phyloP scores from a whole-genome alignment of 768 basidiomycete genomes.

The Pilatotrama ljubarskyi region DNA sequence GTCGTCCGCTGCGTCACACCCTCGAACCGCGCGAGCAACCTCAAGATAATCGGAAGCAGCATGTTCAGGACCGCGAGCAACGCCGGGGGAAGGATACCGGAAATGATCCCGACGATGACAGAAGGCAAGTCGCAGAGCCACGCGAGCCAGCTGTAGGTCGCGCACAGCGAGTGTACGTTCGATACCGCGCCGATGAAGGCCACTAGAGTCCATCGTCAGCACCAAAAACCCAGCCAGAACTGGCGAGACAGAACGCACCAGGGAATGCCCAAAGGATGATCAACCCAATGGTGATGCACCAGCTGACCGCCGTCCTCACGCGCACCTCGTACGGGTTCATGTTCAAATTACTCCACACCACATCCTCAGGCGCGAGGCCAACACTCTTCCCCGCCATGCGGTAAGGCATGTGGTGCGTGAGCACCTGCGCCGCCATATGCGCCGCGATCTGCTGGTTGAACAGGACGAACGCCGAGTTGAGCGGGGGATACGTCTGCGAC shows the following conservation, averaged over 20 bases:
- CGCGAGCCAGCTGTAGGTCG: constrained; percentile 63
- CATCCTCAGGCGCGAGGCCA: constrained; percentile 84
- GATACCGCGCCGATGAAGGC: constrained; percentile 79
- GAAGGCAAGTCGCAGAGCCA: constrained; percentile 80
- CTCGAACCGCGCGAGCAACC: constrained; percentile 80
- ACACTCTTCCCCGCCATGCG: constrained; percentile 74
- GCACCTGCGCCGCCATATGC: constrained; percentile 76
- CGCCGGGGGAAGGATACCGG: constrained; percentile 87
- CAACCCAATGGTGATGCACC: constrained; percentile 72
- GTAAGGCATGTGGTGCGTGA: constrained; percentile 82
- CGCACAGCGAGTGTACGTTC: constrained; percentile 73
- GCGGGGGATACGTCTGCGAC: constrained; percentile 35
- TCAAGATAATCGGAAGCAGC: constrained; percentile 81
- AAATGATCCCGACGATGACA: constrained; percentile 75
- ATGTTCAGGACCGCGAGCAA: constrained; percentile 89
- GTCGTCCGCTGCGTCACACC: constrained; percentile 85
- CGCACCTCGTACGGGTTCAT: constrained; percentile 82
- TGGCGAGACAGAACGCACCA: constrained; percentile 38
- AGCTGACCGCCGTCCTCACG: constrained; percentile 49
- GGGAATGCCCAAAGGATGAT: constrained; percentile 91
- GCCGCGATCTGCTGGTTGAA: constrained; percentile 94
- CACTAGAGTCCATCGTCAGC: constrained; percentile 20
- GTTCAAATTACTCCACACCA: constrained; percentile 89
- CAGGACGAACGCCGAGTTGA: constrained; percentile 76
- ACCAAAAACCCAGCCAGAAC: neutral